phyloP scores from a whole-genome alignment of 2,329 filamentous ascomycete genomes.

The Tolypocladium sp. region DNA sequence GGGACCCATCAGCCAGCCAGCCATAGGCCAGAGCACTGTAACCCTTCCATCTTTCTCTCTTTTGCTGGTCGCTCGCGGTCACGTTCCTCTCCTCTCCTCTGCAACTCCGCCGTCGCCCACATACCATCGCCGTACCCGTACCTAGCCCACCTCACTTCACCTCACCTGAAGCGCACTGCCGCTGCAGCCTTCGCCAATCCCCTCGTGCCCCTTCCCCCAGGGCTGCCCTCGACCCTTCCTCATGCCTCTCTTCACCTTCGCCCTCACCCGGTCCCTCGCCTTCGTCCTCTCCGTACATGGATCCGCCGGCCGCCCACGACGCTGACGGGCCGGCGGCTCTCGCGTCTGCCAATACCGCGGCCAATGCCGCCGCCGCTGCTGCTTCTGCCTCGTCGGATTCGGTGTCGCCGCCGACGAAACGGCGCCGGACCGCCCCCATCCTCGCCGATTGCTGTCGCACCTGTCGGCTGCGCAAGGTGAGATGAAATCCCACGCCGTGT shows the following conservation, averaged over 20 bases:
- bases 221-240: conserved; percentile 3
- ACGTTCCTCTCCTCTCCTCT: not conserved
- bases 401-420: conserved; percentile 16
- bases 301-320: conserved; percentile 4
- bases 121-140: not conserved
- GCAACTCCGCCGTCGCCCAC: not conserved
- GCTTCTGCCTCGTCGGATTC: conserved; percentile 6
- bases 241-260: conserved; percentile 6
- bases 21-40: not conserved
- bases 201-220: not conserved
- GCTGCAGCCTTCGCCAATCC: not conserved
- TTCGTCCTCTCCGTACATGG: conserved; percentile 6
- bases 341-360: not conserved
- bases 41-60: not conserved
- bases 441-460: conserved; percentile 25
- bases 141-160: not conserved
- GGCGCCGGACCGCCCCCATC: conserved; percentile 18
- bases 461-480: conserved; percentile 28
- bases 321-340: conserved; percentile 4
- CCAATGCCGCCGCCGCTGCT: not conserved
- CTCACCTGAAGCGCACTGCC: not conserved
- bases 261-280: not conserved
- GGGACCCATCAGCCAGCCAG: not conserved
- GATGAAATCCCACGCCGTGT: not conserved
- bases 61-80: not conserved